Conservation (phyloP, 2,329 filamentous ascomycete genomes). For the Verticillium isaacii region DNA sequence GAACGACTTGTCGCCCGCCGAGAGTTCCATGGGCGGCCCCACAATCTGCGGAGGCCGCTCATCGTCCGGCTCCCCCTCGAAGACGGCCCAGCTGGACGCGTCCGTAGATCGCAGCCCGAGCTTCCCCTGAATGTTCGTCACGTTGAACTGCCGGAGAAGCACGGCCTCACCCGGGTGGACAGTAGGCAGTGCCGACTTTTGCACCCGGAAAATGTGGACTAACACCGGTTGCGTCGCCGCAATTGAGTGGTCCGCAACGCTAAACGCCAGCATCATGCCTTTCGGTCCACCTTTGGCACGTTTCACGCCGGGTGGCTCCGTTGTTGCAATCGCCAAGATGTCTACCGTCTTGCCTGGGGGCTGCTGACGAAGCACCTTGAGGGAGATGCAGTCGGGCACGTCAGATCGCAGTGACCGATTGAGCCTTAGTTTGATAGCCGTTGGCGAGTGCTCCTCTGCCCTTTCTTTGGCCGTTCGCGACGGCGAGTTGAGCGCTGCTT, state of each 20-base stretch:
- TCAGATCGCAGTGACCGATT: constrained; percentile 39
- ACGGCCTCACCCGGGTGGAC: constrained; percentile 54
- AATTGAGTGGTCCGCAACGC: constrained; percentile 50
- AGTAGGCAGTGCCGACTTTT: constrained; percentile 51
- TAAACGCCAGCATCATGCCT: constrained; percentile 56
- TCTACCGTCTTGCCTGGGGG: constrained; percentile 42
- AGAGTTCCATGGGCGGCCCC: constrained; percentile 55
- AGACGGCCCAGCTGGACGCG: constrained; percentile 58
- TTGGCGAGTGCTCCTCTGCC: background rate
- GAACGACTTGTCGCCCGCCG: constrained; percentile 43
- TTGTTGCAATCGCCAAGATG: constrained; percentile 50
- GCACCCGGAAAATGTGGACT: constrained; percentile 54
- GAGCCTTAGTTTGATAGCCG: constrained; percentile 38
- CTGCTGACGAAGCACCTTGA: constrained; percentile 47
- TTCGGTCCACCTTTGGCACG: constrained; percentile 53
- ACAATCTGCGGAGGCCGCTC: constrained; percentile 46
- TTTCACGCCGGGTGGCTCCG: constrained; percentile 42
- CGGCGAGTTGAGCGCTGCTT: constrained; percentile 22
- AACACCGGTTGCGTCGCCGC: constrained; percentile 45
- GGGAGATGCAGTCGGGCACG: constrained; percentile 46
- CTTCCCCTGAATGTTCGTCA: constrained; percentile 46
- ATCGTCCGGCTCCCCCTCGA: constrained; percentile 34
- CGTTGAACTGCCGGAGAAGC: constrained; percentile 51
- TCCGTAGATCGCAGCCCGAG: constrained; percentile 53
- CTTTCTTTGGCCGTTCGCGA: constrained; percentile 9